These are phyloP conservation scores for Alliaria petiolata DNA, from an alignment of 345 rosid genomes.

Conservation along the genomic window DNA sequence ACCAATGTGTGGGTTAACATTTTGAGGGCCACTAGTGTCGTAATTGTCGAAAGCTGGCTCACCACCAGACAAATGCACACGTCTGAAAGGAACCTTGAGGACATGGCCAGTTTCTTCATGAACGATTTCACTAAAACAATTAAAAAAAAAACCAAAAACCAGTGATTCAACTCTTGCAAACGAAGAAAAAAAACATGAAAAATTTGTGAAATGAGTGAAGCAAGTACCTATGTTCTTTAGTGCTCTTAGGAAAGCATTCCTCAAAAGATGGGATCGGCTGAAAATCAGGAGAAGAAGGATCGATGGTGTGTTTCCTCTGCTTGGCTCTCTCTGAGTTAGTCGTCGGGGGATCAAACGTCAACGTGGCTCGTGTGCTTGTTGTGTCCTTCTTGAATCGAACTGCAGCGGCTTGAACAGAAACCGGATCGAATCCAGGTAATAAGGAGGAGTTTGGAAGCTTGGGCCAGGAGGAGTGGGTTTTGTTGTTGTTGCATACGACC, in stretches of 20 bases:
- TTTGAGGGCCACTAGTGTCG: conserved; percentile 97
- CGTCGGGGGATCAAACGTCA: conserved; percentile 75
- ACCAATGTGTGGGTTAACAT: conserved; percentile 74
- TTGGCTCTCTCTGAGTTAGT: conserved; percentile 45
- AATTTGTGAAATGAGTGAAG: not conserved
- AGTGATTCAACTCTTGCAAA: not conserved
- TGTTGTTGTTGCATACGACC: conserved; percentile 51
- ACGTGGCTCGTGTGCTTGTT: conserved; percentile 49
- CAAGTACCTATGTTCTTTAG: conserved; percentile 64
- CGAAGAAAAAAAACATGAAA: not conserved
- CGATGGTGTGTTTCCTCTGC: conserved; percentile 67
- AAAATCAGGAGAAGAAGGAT: conserved; percentile 94
- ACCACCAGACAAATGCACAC: conserved; percentile 80
- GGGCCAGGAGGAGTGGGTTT: conserved; percentile 33
- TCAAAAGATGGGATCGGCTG: conserved; percentile 84
- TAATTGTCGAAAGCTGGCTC: conserved; percentile 81
- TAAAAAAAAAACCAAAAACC: not conserved
- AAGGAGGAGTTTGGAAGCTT: conserved; percentile 56
- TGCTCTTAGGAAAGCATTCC: conserved; percentile 89
- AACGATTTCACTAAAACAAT: conserved; percentile 61
- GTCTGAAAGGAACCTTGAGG: conserved; percentile 87
- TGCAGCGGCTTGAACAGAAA: conserved; percentile 43
- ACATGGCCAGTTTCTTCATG: conserved; percentile 83
- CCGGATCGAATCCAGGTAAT: conserved; percentile 55
- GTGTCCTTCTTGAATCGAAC: conserved; percentile 45